These are phyloP conservation scores for Purpureocillium lavendulum DNA, from an alignment of 2,329 filamentous ascomycete species.

Conservation along the genomic window DNA sequence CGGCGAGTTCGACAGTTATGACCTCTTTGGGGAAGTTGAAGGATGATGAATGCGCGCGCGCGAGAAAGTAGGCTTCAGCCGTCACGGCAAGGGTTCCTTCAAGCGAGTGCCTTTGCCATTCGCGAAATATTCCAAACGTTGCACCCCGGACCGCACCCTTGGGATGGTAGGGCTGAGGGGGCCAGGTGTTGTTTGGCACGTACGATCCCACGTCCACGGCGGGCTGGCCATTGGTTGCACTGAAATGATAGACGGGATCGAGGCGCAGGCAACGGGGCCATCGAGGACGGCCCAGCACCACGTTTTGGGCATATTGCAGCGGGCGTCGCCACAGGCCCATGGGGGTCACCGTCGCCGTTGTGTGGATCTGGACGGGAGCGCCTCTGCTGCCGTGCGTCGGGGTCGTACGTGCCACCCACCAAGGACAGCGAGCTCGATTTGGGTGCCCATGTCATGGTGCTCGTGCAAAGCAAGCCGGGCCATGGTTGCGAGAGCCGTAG, in stretches of 20 bases:
- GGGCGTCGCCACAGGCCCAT: not conserved
- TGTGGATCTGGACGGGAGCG: too few species aligned
- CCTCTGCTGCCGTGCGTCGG: too few species aligned
- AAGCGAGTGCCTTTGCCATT: too few species aligned
- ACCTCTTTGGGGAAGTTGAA: not conserved
- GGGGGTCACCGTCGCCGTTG: too few species aligned
- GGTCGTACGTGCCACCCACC: too few species aligned
- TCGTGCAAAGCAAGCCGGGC: too few species aligned
- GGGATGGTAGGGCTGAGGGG: constrained; percentile 2
- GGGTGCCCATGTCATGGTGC: too few species aligned
- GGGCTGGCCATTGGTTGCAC: constrained; percentile 1
- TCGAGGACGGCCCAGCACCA: not conserved
- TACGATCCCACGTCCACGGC: not conserved
- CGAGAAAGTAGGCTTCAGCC: not conserved
- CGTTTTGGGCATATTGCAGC: constrained; percentile 2
- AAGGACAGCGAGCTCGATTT: too few species aligned
- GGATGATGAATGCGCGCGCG: not conserved
- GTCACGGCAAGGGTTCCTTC: too few species aligned
- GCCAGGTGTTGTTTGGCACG: too few species aligned
- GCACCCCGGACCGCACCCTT: not conserved
- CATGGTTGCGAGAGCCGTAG: too few species aligned
- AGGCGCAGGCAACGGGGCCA: not conserved
- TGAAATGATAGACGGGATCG: not conserved
- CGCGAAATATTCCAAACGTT: too few species aligned
- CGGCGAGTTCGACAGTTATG: not conserved